A percentile compares a stretch with the other conserved stretches of the same genome.
phyloP scores from a whole-genome alignment of 2,329 filamentous ascomycete species.

The Chaetomiaceae sp. region DNA sequence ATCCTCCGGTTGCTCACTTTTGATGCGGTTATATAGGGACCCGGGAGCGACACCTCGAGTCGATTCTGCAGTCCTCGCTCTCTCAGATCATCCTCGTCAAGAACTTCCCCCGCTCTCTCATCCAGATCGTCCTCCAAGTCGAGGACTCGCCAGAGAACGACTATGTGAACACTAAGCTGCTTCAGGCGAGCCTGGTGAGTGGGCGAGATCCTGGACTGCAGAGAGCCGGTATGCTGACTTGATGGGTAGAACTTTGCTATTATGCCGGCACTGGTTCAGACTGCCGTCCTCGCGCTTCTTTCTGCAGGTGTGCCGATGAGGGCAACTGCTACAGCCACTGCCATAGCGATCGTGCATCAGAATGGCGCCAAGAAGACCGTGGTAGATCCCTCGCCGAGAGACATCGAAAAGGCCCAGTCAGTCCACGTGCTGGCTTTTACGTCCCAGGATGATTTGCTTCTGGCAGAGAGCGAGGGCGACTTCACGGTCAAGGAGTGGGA shows the following conservation, averaged over 20 bases:
- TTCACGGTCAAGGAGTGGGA: conserved; percentile 78
- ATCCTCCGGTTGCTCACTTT: conserved; percentile 18
- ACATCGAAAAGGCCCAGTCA: conserved; percentile 61
- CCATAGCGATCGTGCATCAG: conserved; percentile 54
- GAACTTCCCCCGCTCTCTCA: conserved; percentile 69
- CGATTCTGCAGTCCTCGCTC: conserved; percentile 65
- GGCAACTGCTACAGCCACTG: conserved; percentile 62
- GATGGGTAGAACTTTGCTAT: conserved; percentile 64
- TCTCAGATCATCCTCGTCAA: conserved; percentile 70
- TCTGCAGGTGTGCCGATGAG: conserved; percentile 79
- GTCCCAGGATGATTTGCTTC: conserved; percentile 65
- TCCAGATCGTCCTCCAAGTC: conserved; percentile 79
- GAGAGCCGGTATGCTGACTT: conserved; percentile 19
- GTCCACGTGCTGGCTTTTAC: conserved; percentile 81
- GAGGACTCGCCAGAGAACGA: conserved; percentile 64
- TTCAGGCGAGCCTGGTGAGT: conserved; percentile 57
- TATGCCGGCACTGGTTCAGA: conserved; percentile 77
- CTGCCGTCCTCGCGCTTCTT: conserved; percentile 71
- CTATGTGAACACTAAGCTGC: conserved; percentile 56
- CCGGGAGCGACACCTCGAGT: conserved; percentile 77
- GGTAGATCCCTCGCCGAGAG: conserved; percentile 57
- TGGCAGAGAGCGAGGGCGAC: conserved; percentile 75
- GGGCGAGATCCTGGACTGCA: background rate
- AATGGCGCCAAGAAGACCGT: conserved; percentile 42
- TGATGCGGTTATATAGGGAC: conserved; percentile 47